phyloP scores from a whole-genome alignment of 2,329 filamentous ascomycete species.

The Pyricularia pennisetigena region DNA sequence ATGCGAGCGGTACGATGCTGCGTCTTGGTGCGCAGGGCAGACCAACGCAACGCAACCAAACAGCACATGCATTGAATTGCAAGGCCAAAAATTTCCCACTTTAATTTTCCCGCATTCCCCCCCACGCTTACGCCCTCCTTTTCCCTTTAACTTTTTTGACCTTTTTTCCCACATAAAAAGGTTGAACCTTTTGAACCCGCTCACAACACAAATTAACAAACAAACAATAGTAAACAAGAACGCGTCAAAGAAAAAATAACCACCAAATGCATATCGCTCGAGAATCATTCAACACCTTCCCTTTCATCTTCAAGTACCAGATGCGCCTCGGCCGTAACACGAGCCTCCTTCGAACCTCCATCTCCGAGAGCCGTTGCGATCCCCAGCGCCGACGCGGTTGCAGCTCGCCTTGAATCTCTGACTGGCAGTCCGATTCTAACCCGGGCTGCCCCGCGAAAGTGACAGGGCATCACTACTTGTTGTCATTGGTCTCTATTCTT shows the following conservation, averaged over 20 bases:
- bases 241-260: conserved; percentile 7
- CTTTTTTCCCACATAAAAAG: conserved; percentile 4
- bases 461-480: neutral
- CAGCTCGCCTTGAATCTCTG: conserved; percentile 19
- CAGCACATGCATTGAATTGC: neutral
- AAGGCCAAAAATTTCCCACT: neutral
- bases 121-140: conserved; percentile 1
- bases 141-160: conserved; percentile 1
- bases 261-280: conserved; percentile 48
- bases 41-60: neutral
- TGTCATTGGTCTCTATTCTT: neutral
- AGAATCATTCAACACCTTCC: conserved; percentile 28
- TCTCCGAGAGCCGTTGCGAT: conserved; percentile 44
- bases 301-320: conserved; percentile 45
- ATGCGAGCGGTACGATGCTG: neutral
- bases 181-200: conserved; percentile 3
- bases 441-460: conserved; percentile 1
- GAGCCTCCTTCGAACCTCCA: conserved; percentile 36
- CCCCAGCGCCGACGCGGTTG: conserved; percentile 47
- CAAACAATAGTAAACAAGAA: conserved; percentile 8
- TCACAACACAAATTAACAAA: neutral
- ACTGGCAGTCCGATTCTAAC: conserved; percentile 10
- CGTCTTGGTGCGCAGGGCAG: neutral
- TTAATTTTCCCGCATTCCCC: conserved; percentile 1
- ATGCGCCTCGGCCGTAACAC: conserved; percentile 44